A percentile compares a stretch with the other conserved stretches of the same genome.
These are phyloP conservation scores for Coemansia sp. DNA, from an alignment of 192 early-diverging fungal genomes.

Conservation along the genomic window DNA sequence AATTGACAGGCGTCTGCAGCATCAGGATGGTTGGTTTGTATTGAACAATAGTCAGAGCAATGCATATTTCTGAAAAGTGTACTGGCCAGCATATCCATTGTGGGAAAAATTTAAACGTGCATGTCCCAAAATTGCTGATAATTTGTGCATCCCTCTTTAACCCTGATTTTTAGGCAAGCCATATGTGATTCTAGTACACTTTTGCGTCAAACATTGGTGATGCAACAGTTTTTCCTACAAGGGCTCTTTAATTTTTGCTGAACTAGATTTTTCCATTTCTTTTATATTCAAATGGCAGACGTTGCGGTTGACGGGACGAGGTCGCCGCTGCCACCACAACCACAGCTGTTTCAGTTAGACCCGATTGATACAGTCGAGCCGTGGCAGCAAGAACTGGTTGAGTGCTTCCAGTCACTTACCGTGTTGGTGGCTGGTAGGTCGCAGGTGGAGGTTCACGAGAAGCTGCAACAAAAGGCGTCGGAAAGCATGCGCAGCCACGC, in stretches of 20 bases:
- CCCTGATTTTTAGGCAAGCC: background rate
- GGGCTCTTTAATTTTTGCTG: too few species aligned
- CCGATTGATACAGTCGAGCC: constrained; percentile 53
- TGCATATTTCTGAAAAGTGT: background rate
- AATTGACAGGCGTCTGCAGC: background rate
- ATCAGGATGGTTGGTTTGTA: background rate
- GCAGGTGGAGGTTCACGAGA: constrained; percentile 61
- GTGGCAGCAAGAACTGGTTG: constrained; percentile 55
- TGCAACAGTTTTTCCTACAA: too few species aligned
- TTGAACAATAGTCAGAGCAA: background rate
- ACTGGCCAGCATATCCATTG: background rate
- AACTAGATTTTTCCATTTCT: background rate
- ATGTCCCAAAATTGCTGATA: background rate
- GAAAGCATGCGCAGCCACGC: constrained; percentile 54
- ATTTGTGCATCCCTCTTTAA: background rate
- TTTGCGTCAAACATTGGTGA: too few species aligned
- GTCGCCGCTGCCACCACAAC: constrained; percentile 25
- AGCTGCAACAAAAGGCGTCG: constrained; percentile 59
- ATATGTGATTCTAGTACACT: too few species aligned
- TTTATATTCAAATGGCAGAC: background rate
- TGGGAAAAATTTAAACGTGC: background rate
- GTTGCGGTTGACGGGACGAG: constrained; percentile 4
- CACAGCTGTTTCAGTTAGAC: constrained; percentile 51
- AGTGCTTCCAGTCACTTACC: constrained; percentile 26
- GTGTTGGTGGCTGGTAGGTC: constrained; percentile 45